Conservation (phyloP, 306 rosid genomes). For the Castanea sativa region DNA sequence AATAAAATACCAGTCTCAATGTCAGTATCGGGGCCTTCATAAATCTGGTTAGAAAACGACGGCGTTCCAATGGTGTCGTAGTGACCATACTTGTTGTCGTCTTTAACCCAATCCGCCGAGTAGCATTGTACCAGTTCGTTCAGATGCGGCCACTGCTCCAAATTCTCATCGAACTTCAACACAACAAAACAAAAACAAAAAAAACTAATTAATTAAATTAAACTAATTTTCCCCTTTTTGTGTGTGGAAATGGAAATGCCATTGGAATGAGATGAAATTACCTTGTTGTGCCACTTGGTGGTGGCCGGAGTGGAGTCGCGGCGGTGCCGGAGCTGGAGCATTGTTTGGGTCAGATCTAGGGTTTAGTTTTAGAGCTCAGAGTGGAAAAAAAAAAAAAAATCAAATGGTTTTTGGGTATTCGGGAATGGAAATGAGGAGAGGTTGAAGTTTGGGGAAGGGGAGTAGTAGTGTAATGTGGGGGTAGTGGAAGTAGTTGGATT, state of each 20-base stretch:
- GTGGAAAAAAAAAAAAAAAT: no score
- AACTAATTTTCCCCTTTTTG: background rate
- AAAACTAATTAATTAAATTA: background rate
- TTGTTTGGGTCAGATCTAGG: slow-evolving; percentile 74
- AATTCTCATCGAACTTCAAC: slow-evolving; percentile 78
- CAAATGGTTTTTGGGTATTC: background rate
- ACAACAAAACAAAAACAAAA: background rate
- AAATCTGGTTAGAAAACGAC: slow-evolving; percentile 83
- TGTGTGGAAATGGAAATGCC: background rate
- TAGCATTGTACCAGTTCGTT: slow-evolving; percentile 93
- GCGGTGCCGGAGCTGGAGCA: slow-evolving; percentile 93
- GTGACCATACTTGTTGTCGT: slow-evolving; percentile 93
- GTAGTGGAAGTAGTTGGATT: slow-evolving; percentile 6
- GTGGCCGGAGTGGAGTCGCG: slow-evolving; percentile 85
- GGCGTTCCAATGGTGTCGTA: slow-evolving; percentile 65
- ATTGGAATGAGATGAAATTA: background rate
- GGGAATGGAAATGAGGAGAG: slow-evolving; percentile 10
- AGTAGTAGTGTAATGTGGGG: no score
- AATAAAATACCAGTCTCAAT: slow-evolving; percentile 78
- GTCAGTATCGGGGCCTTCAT: slow-evolving; percentile 97
- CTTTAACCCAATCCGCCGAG: slow-evolving; percentile 93
- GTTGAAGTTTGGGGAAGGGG: background rate
- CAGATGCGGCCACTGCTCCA: slow-evolving; percentile 99
- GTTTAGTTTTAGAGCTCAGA: slow-evolving; percentile 23
- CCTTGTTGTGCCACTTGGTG: slow-evolving; percentile 91